These are phyloP conservation scores for Rhynchospora tenuis DNA, from an alignment of 176 grass and related monocot genomes.

Conservation along the genomic window DNA sequence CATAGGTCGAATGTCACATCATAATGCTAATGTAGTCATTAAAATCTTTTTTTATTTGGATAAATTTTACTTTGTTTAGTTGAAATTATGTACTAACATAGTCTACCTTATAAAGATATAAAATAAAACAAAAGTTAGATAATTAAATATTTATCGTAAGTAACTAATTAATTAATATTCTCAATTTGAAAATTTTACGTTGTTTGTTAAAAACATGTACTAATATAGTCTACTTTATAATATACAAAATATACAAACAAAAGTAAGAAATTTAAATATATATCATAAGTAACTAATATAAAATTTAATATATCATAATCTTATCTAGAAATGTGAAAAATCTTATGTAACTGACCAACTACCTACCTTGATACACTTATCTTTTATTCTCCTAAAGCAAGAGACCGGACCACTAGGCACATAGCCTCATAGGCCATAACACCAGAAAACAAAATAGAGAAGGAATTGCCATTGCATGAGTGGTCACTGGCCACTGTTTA, in stretches of 20 bases:
- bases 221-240: too few species aligned
- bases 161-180: not conserved
- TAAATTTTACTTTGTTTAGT: not conserved
- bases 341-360: not conserved
- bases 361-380: conserved; percentile 1
- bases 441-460: not conserved
- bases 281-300: not conserved
- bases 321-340: not conserved
- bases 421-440: not conserved
- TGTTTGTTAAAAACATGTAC: too few species aligned
- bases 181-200: too few species aligned
- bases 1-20: not conserved
- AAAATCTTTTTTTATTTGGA: not conserved
- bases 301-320: not conserved
- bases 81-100: not conserved
- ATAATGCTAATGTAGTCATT: not conserved
- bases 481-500: conserved; percentile 1
- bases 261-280: not conserved
- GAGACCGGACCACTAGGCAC: not conserved
- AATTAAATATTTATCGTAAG: not conserved
- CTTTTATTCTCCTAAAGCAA: not conserved
- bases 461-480: not conserved
- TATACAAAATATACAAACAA: too few species aligned
- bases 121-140: not conserved
- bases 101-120: not conserved